Base-by-base conservation (phyloP, 176 grass and related monocot genomes). In the Zoysia japonica region DNA sequence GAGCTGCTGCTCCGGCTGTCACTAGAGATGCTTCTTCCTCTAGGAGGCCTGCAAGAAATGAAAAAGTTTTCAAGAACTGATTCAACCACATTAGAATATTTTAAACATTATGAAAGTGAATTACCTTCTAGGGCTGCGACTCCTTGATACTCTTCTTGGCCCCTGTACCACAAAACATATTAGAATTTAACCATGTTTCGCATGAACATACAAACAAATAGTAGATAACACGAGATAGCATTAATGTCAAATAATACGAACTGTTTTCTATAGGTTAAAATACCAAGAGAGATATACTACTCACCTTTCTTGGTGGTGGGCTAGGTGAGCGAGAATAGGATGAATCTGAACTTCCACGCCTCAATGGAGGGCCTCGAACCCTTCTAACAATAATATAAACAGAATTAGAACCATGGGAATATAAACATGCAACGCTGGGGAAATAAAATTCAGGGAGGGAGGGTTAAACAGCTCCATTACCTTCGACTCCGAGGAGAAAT, bases 111-210 rank as follows among this genome's bases (percentile, higher is more conserved):
- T 2, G 40, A 60, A 61, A 44, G 54, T 20, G 15, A n/a, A 36
- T 38, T 86, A 99, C 96, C 92, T 99, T 89, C 84, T 91, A 77
- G 96, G 96, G 74, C 92, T 99, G 57, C 90, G 92, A 46, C 96
- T 99, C 83, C 92, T 94, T 79, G 96, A 95, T 42, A 89, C 81
- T 60, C 84, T 99, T 87, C 90, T 83, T 74, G 88, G 85, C 56
- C 96, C 96, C 92, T 99, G 63, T 19, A 71, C 13, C 47, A 59
- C 2, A 43, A 47, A 86, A 55, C n/a, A 16, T 13, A 14, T 47
- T 66, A 52, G 28, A 40, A 85, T 47, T 45, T 11, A 72, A 85
- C 6, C 9, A 55, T 57, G 6, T 9, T 45, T 16, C 20, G 45
- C n/a, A 1, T 15, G 6, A 15, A 3, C 11, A 71, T 52, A 38